Evolutionary conservation across 768 basidiomycete genomes (phyloP).

Genomic region (Xerocomellus dryophilus): DNA sequence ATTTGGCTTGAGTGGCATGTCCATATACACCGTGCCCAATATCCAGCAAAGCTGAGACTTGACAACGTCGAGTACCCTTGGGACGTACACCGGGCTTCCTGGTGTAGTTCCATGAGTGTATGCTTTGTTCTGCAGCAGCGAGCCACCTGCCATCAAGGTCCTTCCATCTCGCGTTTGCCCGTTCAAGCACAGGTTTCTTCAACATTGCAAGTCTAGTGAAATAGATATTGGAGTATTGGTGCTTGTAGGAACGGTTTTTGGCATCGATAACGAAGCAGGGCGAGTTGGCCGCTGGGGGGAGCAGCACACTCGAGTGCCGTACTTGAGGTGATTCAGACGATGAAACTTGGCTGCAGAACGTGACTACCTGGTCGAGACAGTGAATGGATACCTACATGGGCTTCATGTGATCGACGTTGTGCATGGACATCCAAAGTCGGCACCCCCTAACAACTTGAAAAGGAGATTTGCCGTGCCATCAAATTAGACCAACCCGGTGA

Average conservation of each 20-base stretch:
- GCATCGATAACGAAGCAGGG: conserved; percentile 44
- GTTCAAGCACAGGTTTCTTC: conserved; percentile 43
- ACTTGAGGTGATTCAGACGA: conserved; percentile 6
- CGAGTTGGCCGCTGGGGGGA: conserved; percentile 28
- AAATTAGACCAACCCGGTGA: too few species aligned
- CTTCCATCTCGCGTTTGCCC: conserved; percentile 52
- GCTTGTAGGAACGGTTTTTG: conserved; percentile 52
- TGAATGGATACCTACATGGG: too few species aligned
- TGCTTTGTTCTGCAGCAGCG: background rate
- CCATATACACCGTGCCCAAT: conserved; percentile 95
- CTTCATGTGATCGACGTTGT: background rate
- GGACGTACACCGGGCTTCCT: conserved; percentile 72
- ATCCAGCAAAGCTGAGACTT: conserved; percentile 86
- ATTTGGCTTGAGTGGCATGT: conserved; percentile 98
- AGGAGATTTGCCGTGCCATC: too few species aligned
- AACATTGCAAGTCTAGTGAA: conserved; percentile 56
- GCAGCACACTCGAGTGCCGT: conserved; percentile 29
- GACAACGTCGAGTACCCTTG: conserved; percentile 81
- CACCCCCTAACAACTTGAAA: too few species aligned
- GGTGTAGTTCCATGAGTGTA: conserved; percentile 11
- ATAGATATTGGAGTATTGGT: conserved; percentile 75
- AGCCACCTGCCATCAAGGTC: conserved; percentile 37
- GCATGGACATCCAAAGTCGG: too few species aligned
- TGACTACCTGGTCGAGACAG: too few species aligned
- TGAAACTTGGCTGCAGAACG: conserved; percentile 22